A percentile compares a stretch with the other conserved stretches of the same genome.
These are phyloP conservation scores for Malus domestica DNA, from an alignment of 306 rosid genomes.

Conservation along the genomic window DNA sequence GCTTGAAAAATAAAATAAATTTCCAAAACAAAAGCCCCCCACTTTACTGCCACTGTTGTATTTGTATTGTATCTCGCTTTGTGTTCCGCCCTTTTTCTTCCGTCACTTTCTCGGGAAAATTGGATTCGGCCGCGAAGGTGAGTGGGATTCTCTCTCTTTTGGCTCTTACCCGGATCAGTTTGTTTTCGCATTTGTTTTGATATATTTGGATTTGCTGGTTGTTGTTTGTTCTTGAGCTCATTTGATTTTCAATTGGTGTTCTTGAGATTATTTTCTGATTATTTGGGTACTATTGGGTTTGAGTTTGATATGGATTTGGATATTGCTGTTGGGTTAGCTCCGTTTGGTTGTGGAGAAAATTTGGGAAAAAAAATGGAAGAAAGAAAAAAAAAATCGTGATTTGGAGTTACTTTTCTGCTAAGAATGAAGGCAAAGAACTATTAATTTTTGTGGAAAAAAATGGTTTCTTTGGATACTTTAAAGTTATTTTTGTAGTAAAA, in stretches of 20 bases:
- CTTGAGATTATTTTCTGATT: neutral
- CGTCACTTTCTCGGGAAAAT: slow-evolving; percentile 28
- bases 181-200: neutral
- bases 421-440: neutral
- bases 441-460: neutral
- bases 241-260: neutral
- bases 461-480: neutral
- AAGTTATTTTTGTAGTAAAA: neutral
- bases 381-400: neutral
- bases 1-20: slow-evolving; percentile 7
- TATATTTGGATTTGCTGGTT: neutral
- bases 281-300: neutral
- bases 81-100: neutral
- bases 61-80: neutral
- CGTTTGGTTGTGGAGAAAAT: neutral
- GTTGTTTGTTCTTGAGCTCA: neutral
- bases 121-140: slow-evolving; percentile 21
- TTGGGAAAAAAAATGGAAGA: neutral
- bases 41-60: neutral
- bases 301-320: neutral
- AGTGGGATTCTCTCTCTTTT: neutral
- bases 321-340: neutral
- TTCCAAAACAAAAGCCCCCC: neutral
- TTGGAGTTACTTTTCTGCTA: neutral
- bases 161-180: slow-evolving; percentile 29